Evolutionary conservation across 2,329 filamentous ascomycete species (phyloP).

Genomic region (Botrytis porri): DNA sequence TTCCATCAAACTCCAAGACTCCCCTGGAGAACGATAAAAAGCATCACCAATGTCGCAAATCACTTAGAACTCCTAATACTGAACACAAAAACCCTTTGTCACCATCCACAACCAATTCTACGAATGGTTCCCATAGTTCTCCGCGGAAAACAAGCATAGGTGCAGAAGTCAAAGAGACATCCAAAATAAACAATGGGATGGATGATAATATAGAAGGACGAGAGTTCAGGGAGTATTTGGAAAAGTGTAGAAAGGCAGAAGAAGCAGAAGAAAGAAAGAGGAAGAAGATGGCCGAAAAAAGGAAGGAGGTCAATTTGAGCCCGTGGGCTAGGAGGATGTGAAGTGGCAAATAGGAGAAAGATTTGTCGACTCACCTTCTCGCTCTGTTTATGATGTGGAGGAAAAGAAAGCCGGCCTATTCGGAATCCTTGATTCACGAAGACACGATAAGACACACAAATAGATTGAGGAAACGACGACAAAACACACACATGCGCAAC

Average conservation of each 20-base stretch:
- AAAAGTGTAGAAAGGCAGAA: slow-evolving; percentile 15
- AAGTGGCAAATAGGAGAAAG: not conserved
- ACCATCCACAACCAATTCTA: slow-evolving; percentile 13
- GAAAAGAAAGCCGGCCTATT: not conserved
- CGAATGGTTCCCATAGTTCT: not conserved
- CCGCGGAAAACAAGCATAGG: not conserved
- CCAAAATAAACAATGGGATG: not conserved
- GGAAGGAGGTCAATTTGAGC: slow-evolving; percentile 44
- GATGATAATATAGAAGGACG: slow-evolving; percentile 2
- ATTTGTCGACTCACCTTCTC: not conserved
- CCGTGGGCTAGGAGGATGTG: slow-evolving; percentile 21
- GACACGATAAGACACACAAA: not conserved
- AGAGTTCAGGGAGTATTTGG: slow-evolving; percentile 16
- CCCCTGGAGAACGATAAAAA: not conserved
- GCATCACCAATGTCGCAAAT: not conserved
- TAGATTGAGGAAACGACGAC: not conserved
- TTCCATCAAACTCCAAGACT: not conserved
- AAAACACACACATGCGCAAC: not conserved
- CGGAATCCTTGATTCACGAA: not conserved
- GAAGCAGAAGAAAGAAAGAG: slow-evolving; percentile 25
- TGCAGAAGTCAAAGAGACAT: not conserved
- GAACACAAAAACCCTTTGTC: slow-evolving; percentile 16
- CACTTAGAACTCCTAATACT: not conserved
- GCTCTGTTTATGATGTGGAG: not conserved
- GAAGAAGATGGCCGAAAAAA: slow-evolving; percentile 41